Evolutionary conservation across 2,329 filamentous ascomycete genomes (phyloP), one percentile per base, ranked within the genome.

Genomic region (Paraphoma chrysanthemicola): DNA sequence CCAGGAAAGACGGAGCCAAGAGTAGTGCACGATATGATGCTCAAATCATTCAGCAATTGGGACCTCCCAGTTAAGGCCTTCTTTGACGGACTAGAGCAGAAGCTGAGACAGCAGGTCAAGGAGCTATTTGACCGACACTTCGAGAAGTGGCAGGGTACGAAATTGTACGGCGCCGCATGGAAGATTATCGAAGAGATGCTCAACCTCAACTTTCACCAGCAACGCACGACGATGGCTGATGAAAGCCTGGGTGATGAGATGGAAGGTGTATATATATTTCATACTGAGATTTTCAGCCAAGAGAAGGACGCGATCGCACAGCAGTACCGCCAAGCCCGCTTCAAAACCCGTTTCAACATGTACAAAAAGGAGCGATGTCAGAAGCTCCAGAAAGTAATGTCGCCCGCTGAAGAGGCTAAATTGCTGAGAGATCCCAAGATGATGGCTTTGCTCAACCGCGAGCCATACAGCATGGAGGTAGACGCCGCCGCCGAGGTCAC

Each of bases 401-500:
- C 59, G 3, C 12, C 39, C 0, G 28, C 29, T 0, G 77, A 81
- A 4, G 60, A 72, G 10, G 67, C 68, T 6, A 74, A 69, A 38
- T 17, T 71, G 1, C 50, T 47, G 0, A 67, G 64, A 16, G 72
- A 76, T 5, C 57, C 69, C 1, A 53, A 48, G 1, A 66, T 65
- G 43, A 60, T 57, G 6, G 33, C 42, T 0, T 46, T 72, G 28
- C 77, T 91, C 10, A 82, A 82, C 0, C 71, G 78, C 0, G 90
- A 92, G 64, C 79, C 81, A 0, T 92, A 86, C 62, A 70, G 79
- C 1, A 74, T 77, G 0, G 89, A 92, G 67, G 73, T 93, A 0
- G 79, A 83, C 8, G 85, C 90, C 0, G 84, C 90, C 0, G 82
- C 87, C 0, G 86, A 86, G 4, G 82, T 91, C 44, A 80, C 88